A percentile compares a stretch with the other conserved stretches of the same genome.
Evolutionary conservation across 148 eudicot genomes (phyloP).

Genomic region (Beta vulgaris): DNA sequence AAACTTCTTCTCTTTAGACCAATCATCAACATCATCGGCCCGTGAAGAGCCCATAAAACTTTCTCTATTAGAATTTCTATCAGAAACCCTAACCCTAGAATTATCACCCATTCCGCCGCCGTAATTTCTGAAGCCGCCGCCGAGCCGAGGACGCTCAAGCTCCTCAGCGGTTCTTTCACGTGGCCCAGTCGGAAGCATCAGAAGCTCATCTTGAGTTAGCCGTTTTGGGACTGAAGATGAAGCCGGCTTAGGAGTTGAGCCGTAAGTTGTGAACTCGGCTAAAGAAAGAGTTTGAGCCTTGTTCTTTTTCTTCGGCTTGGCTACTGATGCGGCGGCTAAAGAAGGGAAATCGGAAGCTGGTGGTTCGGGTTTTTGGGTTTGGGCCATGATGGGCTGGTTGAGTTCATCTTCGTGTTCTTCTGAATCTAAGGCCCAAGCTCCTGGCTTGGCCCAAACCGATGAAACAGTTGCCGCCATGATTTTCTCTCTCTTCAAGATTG

Average conservation of each 20-base stretch:
- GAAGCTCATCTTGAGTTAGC: conserved; percentile 43
- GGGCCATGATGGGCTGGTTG: conserved; percentile 20
- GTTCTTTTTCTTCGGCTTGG: conserved; percentile 85
- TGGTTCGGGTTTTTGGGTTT: conserved; percentile 29
- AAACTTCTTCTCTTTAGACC: conserved; percentile 69
- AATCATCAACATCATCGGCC: conserved; percentile 87
- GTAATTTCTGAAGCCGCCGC: conserved; percentile 62
- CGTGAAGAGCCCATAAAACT: conserved; percentile 48
- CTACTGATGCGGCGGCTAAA: conserved; percentile 53
- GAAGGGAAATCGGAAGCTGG: conserved; percentile 59
- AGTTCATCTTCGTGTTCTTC: conserved; percentile 79
- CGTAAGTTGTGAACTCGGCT: conserved; percentile 45
- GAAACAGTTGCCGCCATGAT: conserved; percentile 81
- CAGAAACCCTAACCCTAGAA: conserved; percentile 48
- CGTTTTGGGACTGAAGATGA: conserved; percentile 16
- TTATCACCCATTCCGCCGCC: conserved; percentile 26
- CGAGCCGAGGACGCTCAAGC: conserved; percentile 50
- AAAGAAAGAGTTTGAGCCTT: conserved; percentile 55
- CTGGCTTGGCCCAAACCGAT: conserved; percentile 76
- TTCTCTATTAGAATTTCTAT: conserved; percentile 24
- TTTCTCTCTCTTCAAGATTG: neutral
- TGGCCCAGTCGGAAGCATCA: conserved; percentile 76
- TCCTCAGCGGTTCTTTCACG: conserved; percentile 83
- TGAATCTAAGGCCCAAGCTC: conserved; percentile 93
- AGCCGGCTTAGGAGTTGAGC: conserved; percentile 20